Evolutionary conservation across 2,329 filamentous ascomycete species (phyloP).

Genomic region (Neofusicoccum sp.): DNA sequence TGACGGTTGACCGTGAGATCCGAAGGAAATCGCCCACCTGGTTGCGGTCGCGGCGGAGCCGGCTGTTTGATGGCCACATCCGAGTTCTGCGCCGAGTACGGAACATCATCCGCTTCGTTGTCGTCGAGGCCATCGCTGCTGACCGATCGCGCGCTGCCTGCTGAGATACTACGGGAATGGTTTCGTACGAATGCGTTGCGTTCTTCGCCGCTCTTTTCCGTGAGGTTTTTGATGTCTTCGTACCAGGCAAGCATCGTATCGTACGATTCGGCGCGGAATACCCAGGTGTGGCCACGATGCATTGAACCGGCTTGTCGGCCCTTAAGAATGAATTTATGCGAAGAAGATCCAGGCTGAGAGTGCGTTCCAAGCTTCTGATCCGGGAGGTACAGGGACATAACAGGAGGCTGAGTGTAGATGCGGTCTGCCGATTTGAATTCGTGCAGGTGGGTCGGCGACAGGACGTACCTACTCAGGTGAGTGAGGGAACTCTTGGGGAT

Average conservation of each 20-base stretch:
- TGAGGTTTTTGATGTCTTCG: conserved; percentile 85
- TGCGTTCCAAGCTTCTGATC: conserved; percentile 96
- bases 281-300: conserved; percentile 75
- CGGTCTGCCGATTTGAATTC: conserved; percentile 99
- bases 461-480: conserved; percentile 68
- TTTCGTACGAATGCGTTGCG: conserved; percentile 81
- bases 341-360: conserved; percentile 76
- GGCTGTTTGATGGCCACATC: conserved; percentile 35
- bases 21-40: conserved; percentile 95
- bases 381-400: conserved; percentile 93
- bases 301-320: conserved; percentile 89
- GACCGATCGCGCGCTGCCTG: conserved; percentile 55
- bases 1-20: conserved; percentile 85
- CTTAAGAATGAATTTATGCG: conserved; percentile 97
- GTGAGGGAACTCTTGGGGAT: conserved; percentile 19
- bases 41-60: conserved; percentile 68
- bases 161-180: conserved; percentile 76
- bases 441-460: conserved; percentile 94
- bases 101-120: conserved; percentile 48
- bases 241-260: conserved; percentile 99
- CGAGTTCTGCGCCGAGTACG: conserved; percentile 61
- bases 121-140: conserved; percentile 78
- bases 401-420: conserved; percentile 72
- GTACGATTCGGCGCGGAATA: conserved; percentile 67
- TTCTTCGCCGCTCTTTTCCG: conserved; percentile 84